phyloP scores from a whole-genome alignment of 441 rosid species.

The Gossypium trilobum region DNA sequence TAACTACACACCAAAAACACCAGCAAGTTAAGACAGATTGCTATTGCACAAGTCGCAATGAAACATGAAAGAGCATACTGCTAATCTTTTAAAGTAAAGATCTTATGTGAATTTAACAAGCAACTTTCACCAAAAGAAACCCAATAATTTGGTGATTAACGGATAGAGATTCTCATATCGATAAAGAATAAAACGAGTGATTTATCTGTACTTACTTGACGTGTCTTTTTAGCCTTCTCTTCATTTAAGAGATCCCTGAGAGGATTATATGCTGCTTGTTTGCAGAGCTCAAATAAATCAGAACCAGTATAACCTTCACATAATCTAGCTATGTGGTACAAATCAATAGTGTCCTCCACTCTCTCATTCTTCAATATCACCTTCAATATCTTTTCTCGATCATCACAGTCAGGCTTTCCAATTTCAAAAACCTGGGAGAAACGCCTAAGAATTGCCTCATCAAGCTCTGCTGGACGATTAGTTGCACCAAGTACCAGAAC shows the following conservation, averaged over 20 bases:
- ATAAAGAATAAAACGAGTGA: neutral
- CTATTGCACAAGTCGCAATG: neutral
- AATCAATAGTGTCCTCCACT: slow-evolving; percentile 52
- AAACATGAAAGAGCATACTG: neutral
- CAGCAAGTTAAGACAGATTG: neutral
- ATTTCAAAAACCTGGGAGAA: slow-evolving; percentile 90
- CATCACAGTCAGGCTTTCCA: slow-evolving; percentile 62
- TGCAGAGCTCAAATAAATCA: slow-evolving; percentile 89
- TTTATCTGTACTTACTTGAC: slow-evolving; percentile 40
- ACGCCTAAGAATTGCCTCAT: slow-evolving; percentile 86
- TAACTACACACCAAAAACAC: neutral
- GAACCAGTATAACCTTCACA: slow-evolving; percentile 82
- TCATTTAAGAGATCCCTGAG: slow-evolving; percentile 71
- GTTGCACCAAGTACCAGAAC: slow-evolving; percentile 98
- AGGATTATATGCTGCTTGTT: slow-evolving; percentile 84
- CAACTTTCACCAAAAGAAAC: neutral
- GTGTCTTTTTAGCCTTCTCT: slow-evolving; percentile 57
- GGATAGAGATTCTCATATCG: neutral
- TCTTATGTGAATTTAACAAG: neutral
- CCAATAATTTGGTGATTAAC: neutral
- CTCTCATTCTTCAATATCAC: slow-evolving; percentile 76
- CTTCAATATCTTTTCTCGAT: slow-evolving; percentile 74
- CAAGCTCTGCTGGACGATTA: slow-evolving; percentile 89
- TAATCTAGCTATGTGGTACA: slow-evolving; percentile 46
- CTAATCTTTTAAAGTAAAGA: neutral